Conservation (phyloP, 23 red algal species). For the Pyropia yezoensis region DNA sequence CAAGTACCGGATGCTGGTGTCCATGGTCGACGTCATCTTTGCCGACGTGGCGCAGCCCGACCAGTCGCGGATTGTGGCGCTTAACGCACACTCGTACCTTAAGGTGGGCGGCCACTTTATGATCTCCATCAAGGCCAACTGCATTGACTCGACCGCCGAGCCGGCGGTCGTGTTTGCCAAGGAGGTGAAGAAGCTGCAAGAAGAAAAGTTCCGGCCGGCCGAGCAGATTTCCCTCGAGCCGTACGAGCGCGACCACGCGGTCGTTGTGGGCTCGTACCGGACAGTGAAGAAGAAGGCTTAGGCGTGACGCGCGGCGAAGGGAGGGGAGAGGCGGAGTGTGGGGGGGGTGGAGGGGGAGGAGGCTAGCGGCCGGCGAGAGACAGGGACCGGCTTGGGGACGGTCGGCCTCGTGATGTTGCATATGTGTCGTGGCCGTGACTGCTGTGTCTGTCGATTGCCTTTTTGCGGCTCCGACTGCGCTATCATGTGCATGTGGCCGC, state of each 20-base stretch:
- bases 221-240: constrained; percentile 96
- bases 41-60: constrained; percentile 99
- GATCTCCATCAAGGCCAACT: constrained; percentile 99
- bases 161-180: constrained; percentile 93
- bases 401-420: too few relatives aligned
- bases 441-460: too few relatives aligned
- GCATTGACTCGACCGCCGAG: constrained; percentile 90
- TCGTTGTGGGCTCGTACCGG: constrained; percentile 83
- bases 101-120: constrained; percentile 93
- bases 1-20: constrained; percentile 94
- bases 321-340: too few relatives aligned
- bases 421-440: too few relatives aligned
- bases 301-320: too few relatives aligned
- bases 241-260: constrained; percentile 95
- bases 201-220: constrained; percentile 62
- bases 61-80: constrained; percentile 91
- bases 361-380: too few relatives aligned
- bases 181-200: constrained; percentile 95
- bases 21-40: constrained; percentile 98
- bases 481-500: too few relatives aligned
- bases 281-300: constrained; percentile 28
- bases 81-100: constrained; percentile 88
- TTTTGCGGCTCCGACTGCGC: too few relatives aligned
- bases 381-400: too few relatives aligned
- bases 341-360: too few relatives aligned